Percentiles rank a stretch among this genome's conserved stretches.
Evolutionary conservation across 345 rosid genomes (phyloP).

Genomic region (Cochlearia excelsa): DNA sequence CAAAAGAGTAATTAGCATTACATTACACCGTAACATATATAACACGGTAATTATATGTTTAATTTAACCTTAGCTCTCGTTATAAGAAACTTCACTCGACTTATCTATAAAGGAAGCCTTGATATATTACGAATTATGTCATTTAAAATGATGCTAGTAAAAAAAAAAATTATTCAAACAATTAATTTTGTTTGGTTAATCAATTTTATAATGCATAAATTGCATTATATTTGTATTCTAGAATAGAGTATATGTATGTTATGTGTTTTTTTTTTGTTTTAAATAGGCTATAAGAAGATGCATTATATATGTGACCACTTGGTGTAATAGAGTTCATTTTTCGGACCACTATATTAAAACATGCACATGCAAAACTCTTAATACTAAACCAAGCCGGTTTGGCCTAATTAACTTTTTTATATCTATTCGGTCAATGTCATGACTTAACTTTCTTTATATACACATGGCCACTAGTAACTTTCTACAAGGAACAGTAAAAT

Average conservation of each 20-base stretch:
- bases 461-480: not conserved
- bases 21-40: not conserved
- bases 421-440: not conserved
- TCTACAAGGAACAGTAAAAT: not conserved
- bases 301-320: not conserved
- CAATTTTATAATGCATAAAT: not conserved
- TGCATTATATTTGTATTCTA: not conserved
- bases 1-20: not conserved
- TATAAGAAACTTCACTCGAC: no score
- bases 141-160: no score
- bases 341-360: conserved; percentile 23
- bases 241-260: not conserved
- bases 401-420: not conserved
- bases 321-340: not conserved
- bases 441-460: not conserved
- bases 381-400: not conserved
- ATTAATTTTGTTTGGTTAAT: no score
- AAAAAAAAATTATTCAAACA: no score
- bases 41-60: not conserved
- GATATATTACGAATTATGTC: no score
- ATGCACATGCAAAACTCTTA: conserved; percentile 22
- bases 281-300: not conserved
- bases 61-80: no score
- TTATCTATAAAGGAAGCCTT: no score
- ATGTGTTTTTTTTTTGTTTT: not conserved